Conservation (phyloP, 1,139 yeast genomes). For the Saccharomycopsis phalli region DNA sequence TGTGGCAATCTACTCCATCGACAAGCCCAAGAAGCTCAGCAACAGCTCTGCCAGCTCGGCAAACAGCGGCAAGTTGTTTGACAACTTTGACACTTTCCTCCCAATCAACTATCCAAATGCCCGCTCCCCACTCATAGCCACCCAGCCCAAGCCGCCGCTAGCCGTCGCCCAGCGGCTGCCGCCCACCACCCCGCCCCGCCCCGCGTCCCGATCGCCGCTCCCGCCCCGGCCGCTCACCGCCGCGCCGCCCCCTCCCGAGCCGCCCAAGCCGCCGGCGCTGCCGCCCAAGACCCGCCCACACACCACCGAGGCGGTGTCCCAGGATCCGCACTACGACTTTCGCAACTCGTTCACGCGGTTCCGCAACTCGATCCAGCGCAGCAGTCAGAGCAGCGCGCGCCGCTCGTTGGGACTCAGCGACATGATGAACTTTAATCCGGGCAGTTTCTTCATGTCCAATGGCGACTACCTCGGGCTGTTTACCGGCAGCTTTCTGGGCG, state of each 20-base stretch:
- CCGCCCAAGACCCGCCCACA: too few relatives aligned
- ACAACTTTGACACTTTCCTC: conserved; percentile 1
- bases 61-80: conserved; percentile 1
- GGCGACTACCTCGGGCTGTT: conserved; percentile 5
- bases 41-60: background rate
- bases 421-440: conserved; percentile 5
- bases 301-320: too few relatives aligned
- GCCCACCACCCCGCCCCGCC: too few relatives aligned
- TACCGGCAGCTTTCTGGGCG: background rate
- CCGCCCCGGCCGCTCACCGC: background rate
- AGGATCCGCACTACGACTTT: background rate
- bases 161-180: too few relatives aligned
- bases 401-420: conserved; percentile 3
- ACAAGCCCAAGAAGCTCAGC: background rate
- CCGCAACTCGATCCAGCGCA: conserved; percentile 4
- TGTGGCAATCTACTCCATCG: conserved; percentile 4
- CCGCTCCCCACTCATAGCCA: background rate
- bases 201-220: background rate
- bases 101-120: conserved; percentile 1
- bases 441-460: conserved; percentile 6
- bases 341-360: conserved; percentile 4
- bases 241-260: background rate
- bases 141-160: too few relatives aligned
- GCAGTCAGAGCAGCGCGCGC: conserved; percentile 8
- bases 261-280: too few relatives aligned